Evolutionary conservation across 257 asterid genomes (phyloP).

Genomic region (Gynochthodes officinalis): DNA sequence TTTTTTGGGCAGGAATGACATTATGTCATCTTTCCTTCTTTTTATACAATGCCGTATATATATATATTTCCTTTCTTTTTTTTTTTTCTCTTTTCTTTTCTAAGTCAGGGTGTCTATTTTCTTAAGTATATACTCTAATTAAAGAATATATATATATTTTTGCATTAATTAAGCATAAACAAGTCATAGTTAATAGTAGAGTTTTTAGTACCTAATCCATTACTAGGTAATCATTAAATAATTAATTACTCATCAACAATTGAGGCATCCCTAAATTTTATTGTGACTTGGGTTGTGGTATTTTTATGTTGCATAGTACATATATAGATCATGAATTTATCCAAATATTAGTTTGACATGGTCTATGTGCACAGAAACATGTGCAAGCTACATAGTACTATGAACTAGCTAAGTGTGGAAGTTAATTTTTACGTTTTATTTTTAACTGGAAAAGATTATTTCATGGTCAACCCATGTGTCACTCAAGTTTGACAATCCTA

Average conservation of each 20-base stretch:
- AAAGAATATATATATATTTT: no score
- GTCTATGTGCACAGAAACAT: not conserved
- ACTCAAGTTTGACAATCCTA: constrained; percentile 14
- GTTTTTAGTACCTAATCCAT: not conserved
- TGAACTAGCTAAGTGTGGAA: not conserved
- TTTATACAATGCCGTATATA: not conserved
- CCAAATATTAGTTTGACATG: not conserved
- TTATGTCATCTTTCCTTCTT: not conserved
- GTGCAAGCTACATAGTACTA: not conserved
- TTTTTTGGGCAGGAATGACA: not conserved
- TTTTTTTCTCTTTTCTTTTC: no score
- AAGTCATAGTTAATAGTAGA: no score
- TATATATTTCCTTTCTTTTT: no score
- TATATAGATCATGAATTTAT: not conserved
- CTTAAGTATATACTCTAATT: no score
- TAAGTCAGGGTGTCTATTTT: no score
- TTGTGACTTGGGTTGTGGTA: not conserved
- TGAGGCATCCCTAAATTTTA: no score
- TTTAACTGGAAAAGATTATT: constrained; percentile 5
- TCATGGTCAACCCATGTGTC: constrained; percentile 16
- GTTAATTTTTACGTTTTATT: not conserved
- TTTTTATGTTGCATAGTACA: not conserved
- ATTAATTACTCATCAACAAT: not conserved
- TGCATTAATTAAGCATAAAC: no score
- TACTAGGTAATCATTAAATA: not conserved